phyloP scores from a whole-genome alignment of 2,329 filamentous ascomycete species.

The Colletotrichum orbiculare region DNA sequence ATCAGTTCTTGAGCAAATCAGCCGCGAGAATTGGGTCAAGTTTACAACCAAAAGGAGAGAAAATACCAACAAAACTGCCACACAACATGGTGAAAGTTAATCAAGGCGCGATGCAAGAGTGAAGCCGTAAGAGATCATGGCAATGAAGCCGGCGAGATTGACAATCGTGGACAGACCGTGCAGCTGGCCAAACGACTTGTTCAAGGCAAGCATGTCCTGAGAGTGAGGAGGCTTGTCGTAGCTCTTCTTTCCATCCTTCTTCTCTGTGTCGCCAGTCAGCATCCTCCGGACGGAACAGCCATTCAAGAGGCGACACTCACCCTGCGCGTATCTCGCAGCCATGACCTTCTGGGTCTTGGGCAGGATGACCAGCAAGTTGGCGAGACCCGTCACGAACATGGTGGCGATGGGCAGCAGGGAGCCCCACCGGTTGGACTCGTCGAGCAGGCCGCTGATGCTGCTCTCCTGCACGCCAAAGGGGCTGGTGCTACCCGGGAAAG shows the following conservation, averaged over 20 bases:
- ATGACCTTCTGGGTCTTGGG: slow-evolving; percentile 82
- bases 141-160: slow-evolving; percentile 78
- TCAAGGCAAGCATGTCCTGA: slow-evolving; percentile 83
- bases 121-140: slow-evolving; percentile 81
- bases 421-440: slow-evolving; percentile 68
- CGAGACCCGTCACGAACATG: slow-evolving; percentile 76
- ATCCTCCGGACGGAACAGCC: background rate
- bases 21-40: slow-evolving; percentile 13
- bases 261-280: slow-evolving; percentile 64
- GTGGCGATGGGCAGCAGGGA: slow-evolving; percentile 76
- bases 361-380: slow-evolving; percentile 78
- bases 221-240: slow-evolving; percentile 84
- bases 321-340: slow-evolving; percentile 81
- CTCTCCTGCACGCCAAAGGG: slow-evolving; percentile 56
- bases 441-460: slow-evolving; percentile 67
- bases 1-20: slow-evolving; percentile 14
- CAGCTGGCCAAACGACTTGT: slow-evolving; percentile 80
- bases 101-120: slow-evolving; percentile 73
- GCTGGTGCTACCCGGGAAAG: slow-evolving; percentile 74
- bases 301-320: slow-evolving; percentile 56
- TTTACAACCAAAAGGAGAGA: slow-evolving; percentile 3
- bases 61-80: background rate
- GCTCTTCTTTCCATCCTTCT: slow-evolving; percentile 88
- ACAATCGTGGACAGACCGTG: slow-evolving; percentile 86
- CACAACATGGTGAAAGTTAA: slow-evolving; percentile 42